These are phyloP conservation scores for Naematelia encephala DNA, from an alignment of 768 basidiomycete species.

Conservation along the genomic window DNA sequence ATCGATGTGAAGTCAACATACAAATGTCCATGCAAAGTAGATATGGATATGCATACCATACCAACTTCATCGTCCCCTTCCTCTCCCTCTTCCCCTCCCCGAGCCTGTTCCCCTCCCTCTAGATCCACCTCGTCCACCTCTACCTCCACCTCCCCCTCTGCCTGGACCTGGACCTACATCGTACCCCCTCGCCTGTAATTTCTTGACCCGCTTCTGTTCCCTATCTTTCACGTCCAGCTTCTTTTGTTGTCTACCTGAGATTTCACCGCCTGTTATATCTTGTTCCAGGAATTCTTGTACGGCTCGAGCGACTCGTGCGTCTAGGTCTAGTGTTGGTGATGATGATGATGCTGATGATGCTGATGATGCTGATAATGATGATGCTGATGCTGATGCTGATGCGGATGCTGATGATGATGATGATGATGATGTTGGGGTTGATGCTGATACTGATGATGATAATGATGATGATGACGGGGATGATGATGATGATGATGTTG, in stretches of 20 bases:
- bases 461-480: background rate
- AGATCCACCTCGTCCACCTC: background rate
- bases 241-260: slow-evolving; percentile 7
- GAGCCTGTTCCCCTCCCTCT: background rate
- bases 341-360: background rate
- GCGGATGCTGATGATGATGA: background rate
- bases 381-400: slow-evolving; percentile 2
- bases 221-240: background rate
- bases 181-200: background rate
- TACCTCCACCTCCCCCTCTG: background rate
- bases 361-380: background rate
- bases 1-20: too few species aligned
- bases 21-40: slow-evolving; percentile 1
- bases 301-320: slow-evolving; percentile 9
- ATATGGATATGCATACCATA: background rate
- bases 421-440: background rate
- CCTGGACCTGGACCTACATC: background rate
- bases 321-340: background rate
- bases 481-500: background rate
- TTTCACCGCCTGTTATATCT: background rate
- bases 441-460: background rate
- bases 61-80: slow-evolving; percentile 7
- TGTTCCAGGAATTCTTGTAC: slow-evolving; percentile 13
- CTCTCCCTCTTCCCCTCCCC: slow-evolving; percentile 1
- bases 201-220: background rate